Evolutionary conservation across 306 rosid species (phyloP), one percentile per base, ranked within the genome.

Genomic region (Dalbergia cultrata): DNA sequence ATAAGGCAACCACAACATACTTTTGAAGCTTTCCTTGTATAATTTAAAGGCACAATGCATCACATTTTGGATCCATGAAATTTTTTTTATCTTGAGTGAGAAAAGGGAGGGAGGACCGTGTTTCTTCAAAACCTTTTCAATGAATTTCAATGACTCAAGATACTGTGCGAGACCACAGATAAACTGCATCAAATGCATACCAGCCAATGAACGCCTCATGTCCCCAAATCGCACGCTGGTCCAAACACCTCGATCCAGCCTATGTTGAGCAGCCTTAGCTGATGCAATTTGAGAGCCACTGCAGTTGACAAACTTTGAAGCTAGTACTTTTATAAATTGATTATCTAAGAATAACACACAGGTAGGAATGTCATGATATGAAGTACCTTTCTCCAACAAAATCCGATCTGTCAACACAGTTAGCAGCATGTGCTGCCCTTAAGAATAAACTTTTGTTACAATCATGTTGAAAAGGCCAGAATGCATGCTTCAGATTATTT

Each of bases 401-500:
- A 76, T 87, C 85, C 18, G 94, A 85, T 78, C 80, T 70, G 82
- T 89, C 93, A 45, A 86, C 81, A 70, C 89, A 91, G 87, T 89
- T 85, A 58, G 97, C 99, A 49, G 97, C 99, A 81, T 57, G 82
- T 77, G 97, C 99, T 11, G 97, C 99, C 80, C 94, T 87, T 82
- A 95, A 88, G 84, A 95, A 93, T 74, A 95, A 87, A 72, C 87
- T 88, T 72, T 88, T 87, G 37, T 91, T 58, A 19, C 70, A 77
- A 83, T 90, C 94, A 53, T 89, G 88, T 84, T 90, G 97, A 85
- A 91, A 93, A 61, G 99, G 98, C 99, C 98, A 95, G 90, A 93
- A 90, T 67, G 89, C 90, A 41, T 83, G 90, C 85, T 95, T 95
- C 86, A 91, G 86, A 80, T 95, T 86, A 76, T 82, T 87, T 79